These are phyloP conservation scores for Phyllosticta citribraziliensis DNA, from an alignment of 2,329 filamentous ascomycete species.

Conservation along the genomic window DNA sequence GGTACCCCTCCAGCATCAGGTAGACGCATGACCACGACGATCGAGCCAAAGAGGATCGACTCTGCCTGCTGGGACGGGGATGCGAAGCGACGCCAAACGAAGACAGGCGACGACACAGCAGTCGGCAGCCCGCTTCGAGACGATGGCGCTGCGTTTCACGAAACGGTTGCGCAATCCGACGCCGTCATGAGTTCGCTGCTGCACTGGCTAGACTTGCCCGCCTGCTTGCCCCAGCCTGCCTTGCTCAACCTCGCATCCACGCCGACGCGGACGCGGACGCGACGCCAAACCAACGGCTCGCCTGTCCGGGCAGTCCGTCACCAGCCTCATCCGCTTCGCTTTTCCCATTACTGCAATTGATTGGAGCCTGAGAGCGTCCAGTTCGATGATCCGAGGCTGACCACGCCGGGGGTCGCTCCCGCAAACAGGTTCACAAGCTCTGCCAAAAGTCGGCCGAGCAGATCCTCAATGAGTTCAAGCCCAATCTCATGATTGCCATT, in stretches of 20 bases:
- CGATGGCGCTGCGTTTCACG: background rate
- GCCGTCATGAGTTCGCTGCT: background rate
- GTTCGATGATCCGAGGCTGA: background rate
- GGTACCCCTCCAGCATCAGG: background rate
- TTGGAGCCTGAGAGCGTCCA: background rate
- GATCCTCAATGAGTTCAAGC: constrained; percentile 78
- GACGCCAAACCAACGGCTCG: background rate
- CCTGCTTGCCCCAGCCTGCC: background rate
- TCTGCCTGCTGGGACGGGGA: background rate
- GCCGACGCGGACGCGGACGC: background rate
- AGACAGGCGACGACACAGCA: background rate
- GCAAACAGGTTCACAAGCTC: constrained; percentile 86
- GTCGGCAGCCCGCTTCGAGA: background rate
- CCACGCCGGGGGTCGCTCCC: background rate
- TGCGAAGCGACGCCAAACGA: background rate
- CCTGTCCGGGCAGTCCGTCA: background rate
- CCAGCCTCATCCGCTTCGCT: background rate
- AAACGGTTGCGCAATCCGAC: background rate
- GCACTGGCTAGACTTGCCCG: background rate
- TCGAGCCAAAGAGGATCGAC: background rate
- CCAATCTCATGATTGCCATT: constrained; percentile 96
- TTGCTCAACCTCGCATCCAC: background rate
- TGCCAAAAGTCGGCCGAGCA: constrained; percentile 75
- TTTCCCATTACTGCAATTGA: background rate
- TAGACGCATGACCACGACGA: background rate